A percentile compares a stretch with the other conserved stretches of the same genome.
These are phyloP conservation scores for Chlorophyllum brunneum DNA, from an alignment of 768 basidiomycete genomes.

Conservation along the genomic window DNA sequence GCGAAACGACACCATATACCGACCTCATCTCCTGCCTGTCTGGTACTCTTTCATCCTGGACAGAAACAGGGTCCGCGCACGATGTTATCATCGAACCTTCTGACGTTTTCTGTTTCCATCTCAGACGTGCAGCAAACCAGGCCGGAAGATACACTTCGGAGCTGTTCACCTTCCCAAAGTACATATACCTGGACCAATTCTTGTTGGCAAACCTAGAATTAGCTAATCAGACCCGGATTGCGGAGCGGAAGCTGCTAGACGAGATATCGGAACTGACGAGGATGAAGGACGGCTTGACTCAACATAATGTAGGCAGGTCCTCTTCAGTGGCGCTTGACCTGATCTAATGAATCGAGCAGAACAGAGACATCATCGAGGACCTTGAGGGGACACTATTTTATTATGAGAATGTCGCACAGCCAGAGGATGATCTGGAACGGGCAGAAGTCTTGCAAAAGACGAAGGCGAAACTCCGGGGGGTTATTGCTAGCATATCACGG, in stretches of 20 bases:
- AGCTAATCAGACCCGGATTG: constrained; percentile 31
- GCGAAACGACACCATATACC: constrained; percentile 35
- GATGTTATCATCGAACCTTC: constrained; percentile 62
- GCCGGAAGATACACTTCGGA: constrained; percentile 27
- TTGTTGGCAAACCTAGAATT: constrained; percentile 52
- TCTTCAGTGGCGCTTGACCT: neutral
- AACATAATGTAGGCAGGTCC: constrained; percentile 47
- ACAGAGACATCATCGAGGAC: constrained; percentile 58
- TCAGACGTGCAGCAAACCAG: constrained; percentile 22
- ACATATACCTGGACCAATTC: constrained; percentile 72
- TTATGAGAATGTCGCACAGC: constrained; percentile 61
- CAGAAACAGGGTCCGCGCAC: constrained; percentile 32
- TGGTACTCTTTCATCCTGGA: constrained; percentile 31
- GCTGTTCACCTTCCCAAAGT: constrained; percentile 58
- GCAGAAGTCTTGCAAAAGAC: constrained; percentile 37
- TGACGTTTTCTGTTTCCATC: constrained; percentile 58
- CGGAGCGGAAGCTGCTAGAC: constrained; percentile 37
- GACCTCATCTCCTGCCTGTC: constrained; percentile 60
- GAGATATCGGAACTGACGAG: constrained; percentile 45
- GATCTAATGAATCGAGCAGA: constrained; percentile 32
- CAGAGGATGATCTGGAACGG: constrained; percentile 44
- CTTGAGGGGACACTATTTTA: constrained; percentile 63
- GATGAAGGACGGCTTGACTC: constrained; percentile 45
- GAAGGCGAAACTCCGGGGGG: constrained; percentile 46
- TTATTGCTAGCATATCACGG: constrained; percentile 47